Evolutionary conservation across 768 basidiomycete species (phyloP), one percentile per base, ranked within the genome.

Genomic region (Leccinum longicurvipes): DNA sequence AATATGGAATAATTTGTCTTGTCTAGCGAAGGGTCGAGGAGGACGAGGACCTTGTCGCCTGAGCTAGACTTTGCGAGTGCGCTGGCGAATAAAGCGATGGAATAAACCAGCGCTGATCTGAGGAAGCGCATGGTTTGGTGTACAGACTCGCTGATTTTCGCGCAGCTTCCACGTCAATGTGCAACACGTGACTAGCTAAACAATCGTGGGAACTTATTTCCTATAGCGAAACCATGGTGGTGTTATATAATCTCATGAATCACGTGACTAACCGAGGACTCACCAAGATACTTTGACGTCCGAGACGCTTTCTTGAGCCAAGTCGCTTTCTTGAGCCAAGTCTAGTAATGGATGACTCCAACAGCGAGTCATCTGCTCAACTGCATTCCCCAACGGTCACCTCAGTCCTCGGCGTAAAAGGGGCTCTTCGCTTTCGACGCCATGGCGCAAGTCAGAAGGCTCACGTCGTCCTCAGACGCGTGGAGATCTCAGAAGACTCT

Each of bases 21-120:
- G 64, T 82, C 77, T n/a, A 86, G 72, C 29, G 75, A 76, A 1
- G 85, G 82, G 68, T 98, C 93, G 31, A 96, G 77, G 14, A 96
- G 79, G 46, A 97, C 89, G 14, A 98, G 82, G 17, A 97, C 89
- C 27, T 84, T 86, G 72, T 87, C 79, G 14, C 89, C 91, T 10
- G 86, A 77, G 73, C 90, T 91, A n/a, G 91, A 92, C 64, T 77
- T 83, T 50, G 89, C 87, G 25, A 60, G 50, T 3, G 54, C 64
- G 12, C 58, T 39, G 11, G 58, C 21, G 6, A 71, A 54, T 4
- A 77, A 51, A 28, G 59, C 65, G 34, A 78, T 47, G 7, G 73
- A 56, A 3, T 68, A 64, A 11, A 68, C 55, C 46, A 73, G 56
- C 48, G 71, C 51, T 45, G 69, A 46, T 21, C 45, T 62, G 28